Conservation (phyloP, 306 rosid genomes). For the Medicago lupulina region DNA sequence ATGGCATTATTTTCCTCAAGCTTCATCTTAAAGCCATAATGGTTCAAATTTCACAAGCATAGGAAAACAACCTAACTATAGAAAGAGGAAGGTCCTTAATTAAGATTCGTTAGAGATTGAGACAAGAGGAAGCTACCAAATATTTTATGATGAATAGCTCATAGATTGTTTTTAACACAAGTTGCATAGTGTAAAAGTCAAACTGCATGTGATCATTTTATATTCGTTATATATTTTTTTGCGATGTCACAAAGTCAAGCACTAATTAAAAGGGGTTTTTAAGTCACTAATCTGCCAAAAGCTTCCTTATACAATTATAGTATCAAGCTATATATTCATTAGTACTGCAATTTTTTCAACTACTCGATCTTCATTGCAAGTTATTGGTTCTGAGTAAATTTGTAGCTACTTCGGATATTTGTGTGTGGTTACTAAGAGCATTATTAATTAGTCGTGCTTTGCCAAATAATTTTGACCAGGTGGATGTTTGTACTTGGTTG, state of each 20-base stretch:
- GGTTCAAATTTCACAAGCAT: neutral
- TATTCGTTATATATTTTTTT: too few relatives aligned
- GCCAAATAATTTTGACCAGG: too few relatives aligned
- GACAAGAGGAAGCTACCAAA: neutral
- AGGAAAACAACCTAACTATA: neutral
- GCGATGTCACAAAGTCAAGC: neutral
- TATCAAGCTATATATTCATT: neutral
- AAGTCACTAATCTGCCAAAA: slow-evolving; percentile 4
- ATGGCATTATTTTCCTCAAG: neutral
- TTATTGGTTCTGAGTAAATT: too few relatives aligned
- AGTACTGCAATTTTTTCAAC: too few relatives aligned
- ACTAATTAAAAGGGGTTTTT: neutral
- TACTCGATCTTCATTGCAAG: too few relatives aligned
- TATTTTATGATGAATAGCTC: neutral
- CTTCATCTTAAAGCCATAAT: neutral
- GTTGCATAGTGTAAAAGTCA: neutral
- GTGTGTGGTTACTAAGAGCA: too few relatives aligned
- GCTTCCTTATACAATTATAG: neutral
- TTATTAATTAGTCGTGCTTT: too few relatives aligned
- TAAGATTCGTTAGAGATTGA: slow-evolving; percentile 3
- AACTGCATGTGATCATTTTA: neutral
- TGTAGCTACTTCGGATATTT: too few relatives aligned
- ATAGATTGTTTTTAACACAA: neutral
- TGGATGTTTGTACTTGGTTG: too few relatives aligned
- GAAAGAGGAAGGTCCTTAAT: neutral